These are phyloP conservation scores for Harringtonia aguacate DNA, from an alignment of 2,329 filamentous ascomycete genomes.

Conservation along the genomic window DNA sequence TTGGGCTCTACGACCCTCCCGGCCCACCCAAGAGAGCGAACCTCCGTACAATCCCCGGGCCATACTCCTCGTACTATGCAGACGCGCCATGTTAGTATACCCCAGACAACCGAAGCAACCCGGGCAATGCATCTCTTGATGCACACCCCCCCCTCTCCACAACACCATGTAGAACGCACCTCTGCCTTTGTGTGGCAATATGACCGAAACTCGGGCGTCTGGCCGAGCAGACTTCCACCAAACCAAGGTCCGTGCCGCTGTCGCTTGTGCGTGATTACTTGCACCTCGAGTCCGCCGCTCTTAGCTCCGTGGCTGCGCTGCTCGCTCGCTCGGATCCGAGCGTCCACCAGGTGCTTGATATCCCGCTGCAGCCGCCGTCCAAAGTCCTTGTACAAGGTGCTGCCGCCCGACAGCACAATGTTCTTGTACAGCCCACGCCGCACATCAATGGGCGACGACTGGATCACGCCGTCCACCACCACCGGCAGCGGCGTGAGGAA, in stretches of 20 bases:
- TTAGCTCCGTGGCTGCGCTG: constrained; percentile 82
- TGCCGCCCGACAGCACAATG: constrained; percentile 94
- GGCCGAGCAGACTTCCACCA: constrained; percentile 87
- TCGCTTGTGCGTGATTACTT: constrained; percentile 94
- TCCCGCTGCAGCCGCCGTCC: constrained; percentile 91
- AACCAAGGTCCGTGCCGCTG: constrained; percentile 98
- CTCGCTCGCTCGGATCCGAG: constrained; percentile 85
- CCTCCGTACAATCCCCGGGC: constrained; percentile 87
- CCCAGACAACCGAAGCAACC: background rate
- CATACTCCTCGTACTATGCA: constrained; percentile 87
- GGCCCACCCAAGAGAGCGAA: constrained; percentile 91
- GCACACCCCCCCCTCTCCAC: no score
- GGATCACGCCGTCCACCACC: constrained; percentile 94
- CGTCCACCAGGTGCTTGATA: constrained; percentile 92
- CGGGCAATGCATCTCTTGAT: background rate
- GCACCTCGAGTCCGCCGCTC: constrained; percentile 89
- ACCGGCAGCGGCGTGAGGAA: constrained; percentile 91
- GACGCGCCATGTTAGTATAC: no score
- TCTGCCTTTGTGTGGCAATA: constrained; percentile 93
- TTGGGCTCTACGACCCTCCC: constrained; percentile 60
- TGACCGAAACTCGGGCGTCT: constrained; percentile 96
- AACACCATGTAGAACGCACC: constrained; percentile 29
- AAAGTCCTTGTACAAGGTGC: constrained; percentile 97
- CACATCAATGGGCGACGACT: constrained; percentile 95
- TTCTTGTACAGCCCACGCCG: constrained; percentile 98